A percentile compares a stretch with the other conserved stretches of the same genome.
phyloP scores from a whole-genome alignment of 192 early-diverging fungal genomes.

The Geosiphon pyriformis region DNA sequence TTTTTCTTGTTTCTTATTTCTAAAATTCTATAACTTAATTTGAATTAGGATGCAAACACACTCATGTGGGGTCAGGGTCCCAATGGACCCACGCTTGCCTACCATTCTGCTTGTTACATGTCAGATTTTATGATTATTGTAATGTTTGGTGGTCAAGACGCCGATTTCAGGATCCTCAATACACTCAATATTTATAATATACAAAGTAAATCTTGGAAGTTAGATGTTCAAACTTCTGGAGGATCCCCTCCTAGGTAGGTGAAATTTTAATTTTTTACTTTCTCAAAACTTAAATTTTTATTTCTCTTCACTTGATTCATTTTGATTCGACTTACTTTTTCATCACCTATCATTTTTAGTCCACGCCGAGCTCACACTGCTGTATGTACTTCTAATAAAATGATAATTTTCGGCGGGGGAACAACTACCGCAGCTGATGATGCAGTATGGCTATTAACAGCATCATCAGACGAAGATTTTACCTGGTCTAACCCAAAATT shows the following conservation, averaged over 20 bases:
- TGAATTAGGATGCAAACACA: neutral
- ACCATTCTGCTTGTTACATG: neutral
- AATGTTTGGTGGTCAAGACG: neutral
- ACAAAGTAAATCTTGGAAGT: neutral
- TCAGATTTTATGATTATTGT: neutral
- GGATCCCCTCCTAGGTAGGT: too few species aligned
- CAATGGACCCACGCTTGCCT: neutral
- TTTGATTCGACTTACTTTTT: too few species aligned
- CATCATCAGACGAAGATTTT: slow-evolving; percentile 27
- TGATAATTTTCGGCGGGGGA: slow-evolving; percentile 54
- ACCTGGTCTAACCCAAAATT: slow-evolving; percentile 28
- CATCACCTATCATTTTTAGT: too few species aligned
- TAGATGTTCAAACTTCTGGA: neutral
- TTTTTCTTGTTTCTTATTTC: too few species aligned
- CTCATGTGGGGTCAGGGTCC: neutral
- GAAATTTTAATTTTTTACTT: too few species aligned
- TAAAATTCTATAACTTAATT: too few species aligned
- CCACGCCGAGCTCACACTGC: slow-evolving; percentile 59
- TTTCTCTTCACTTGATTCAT: too few species aligned
- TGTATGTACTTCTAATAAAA: slow-evolving; percentile 57
- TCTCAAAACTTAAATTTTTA: too few species aligned
- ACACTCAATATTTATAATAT: neutral
- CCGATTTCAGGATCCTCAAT: neutral
- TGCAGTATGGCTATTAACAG: slow-evolving; percentile 42
- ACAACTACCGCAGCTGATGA: slow-evolving; percentile 28